Evolutionary conservation across 1,284 basidiomycete species (phyloP).

Genomic region (Sphagnurus paluster): DNA sequence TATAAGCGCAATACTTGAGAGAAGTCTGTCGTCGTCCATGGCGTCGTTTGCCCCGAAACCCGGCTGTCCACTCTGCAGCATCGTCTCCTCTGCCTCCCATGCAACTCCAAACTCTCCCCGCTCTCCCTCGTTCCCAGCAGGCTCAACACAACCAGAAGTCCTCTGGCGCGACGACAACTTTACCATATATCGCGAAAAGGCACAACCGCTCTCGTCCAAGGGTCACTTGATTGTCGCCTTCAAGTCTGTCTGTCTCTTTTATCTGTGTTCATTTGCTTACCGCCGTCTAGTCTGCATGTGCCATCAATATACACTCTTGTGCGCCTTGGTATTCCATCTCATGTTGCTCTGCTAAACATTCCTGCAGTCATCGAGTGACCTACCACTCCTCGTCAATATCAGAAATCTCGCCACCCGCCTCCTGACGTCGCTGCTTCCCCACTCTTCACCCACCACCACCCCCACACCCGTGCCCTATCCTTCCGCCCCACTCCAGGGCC

Average conservation of each 20-base stretch:
- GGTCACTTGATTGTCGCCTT: conserved; percentile 72
- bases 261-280: conserved; percentile 12
- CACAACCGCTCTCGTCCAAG: conserved; percentile 65
- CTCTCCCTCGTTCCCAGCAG: conserved; percentile 42
- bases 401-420: conserved; percentile 59
- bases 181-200: conserved; percentile 68
- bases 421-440: conserved; percentile 47
- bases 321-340: conserved; percentile 27
- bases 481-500: conserved; percentile 29
- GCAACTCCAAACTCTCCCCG: conserved; percentile 43
- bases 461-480: conserved; percentile 23
- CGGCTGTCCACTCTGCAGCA: conserved; percentile 75
- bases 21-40: conserved; percentile 29
- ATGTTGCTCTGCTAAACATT: conserved; percentile 11
- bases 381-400: conserved; percentile 66
- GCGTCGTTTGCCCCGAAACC: conserved; percentile 58
- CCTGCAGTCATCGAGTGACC: conserved; percentile 66
- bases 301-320: conserved; percentile 74
- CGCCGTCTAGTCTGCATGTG: conserved; percentile 59
- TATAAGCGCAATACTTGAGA: neutral
- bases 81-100: conserved; percentile 56
- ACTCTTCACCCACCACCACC: conserved; percentile 33
- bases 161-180: conserved; percentile 76
- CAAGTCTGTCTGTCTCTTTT: conserved; percentile 52
- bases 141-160: conserved; percentile 53